Evolutionary conservation across 805 yeast genomes (phyloP).

Genomic region (Zygosaccharomyces pseudorouxii): DNA sequence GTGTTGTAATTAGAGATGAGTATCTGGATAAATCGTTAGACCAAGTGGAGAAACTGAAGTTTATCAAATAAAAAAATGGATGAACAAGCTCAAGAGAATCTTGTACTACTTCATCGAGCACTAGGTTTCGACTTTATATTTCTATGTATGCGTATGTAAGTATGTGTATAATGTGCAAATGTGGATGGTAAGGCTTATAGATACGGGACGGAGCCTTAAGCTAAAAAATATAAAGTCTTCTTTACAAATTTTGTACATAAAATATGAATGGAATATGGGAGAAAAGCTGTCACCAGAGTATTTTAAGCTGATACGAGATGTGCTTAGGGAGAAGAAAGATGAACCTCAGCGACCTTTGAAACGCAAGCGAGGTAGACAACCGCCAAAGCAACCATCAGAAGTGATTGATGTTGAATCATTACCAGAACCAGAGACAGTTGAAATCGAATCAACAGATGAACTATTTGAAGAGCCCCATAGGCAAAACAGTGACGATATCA

Average conservation of each 20-base stretch:
- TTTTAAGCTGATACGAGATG: conserved; percentile 31
- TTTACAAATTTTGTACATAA: not conserved
- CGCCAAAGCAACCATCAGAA: conserved; percentile 4
- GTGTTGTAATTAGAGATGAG: conserved; percentile 32
- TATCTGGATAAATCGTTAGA: conserved; percentile 40
- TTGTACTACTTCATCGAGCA: not conserved
- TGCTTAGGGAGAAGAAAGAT: conserved; percentile 23
- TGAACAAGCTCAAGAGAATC: not conserved
- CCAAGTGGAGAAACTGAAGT: conserved; percentile 24
- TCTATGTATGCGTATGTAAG: too few relatives aligned
- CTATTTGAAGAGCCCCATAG: not conserved
- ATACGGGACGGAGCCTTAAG: not conserved
- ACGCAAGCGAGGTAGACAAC: conserved; percentile 13
- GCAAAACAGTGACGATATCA: not conserved
- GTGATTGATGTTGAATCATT: conserved; percentile 4
- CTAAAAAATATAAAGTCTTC: not conserved
- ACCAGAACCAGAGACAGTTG: conserved; percentile 12
- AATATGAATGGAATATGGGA: conserved; percentile 14
- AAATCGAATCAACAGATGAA: conserved; percentile 7
- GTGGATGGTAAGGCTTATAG: not conserved
- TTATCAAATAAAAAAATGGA: not conserved
- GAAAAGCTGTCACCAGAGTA: conserved; percentile 30
- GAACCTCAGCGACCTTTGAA: conserved; percentile 16
- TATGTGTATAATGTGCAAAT: not conserved
- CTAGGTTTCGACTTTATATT: not conserved